Evolutionary conservation across 768 basidiomycete genomes (phyloP), one percentile per base, ranked within the genome.

Genomic region (Naganishia antarctica): DNA sequence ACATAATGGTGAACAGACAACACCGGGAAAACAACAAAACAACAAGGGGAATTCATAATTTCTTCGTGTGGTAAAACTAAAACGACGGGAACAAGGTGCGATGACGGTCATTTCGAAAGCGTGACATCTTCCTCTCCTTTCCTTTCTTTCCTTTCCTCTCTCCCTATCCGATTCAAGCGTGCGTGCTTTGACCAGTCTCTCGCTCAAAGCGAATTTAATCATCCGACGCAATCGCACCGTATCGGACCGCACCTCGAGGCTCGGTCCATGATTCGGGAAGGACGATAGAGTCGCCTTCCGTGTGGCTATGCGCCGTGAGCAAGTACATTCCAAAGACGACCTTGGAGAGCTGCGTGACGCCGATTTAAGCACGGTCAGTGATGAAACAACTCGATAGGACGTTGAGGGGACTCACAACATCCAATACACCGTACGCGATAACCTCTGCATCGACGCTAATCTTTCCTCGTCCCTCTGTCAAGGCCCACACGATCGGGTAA

Each of bases 371-470:
- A 31, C 8, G 15, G 8, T 37, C 6, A 53, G 44, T 32, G 13
- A 18, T 40, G 62, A 31, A 46, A 45, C 18, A 28, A 47, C 29
- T 13, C 6, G 11, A 9, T 26, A 18, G 13, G 13, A 40, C 53
- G 40, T 31, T n/a, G 41, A 15, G 12, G 13, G 29, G 11, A 73
- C 73, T 70, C 47, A 73, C 71, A 73, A 67, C 72, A 47, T 77
- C 76, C 16, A 77, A 70, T 8, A 77, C 66, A 64, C 69, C 76
- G 63, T 74, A 77, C 13, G 69, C 68, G 68, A 77, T 75, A 67
- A 77, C 70, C 61, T 77, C 76, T 15, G 71, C 68, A 65, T 75
- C 66, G 60, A 74, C 72, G 28, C 62, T 66, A 64, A 77, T 66
- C 60, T 61, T 73, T 69, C 71, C 73, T 51, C 70, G 70, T 9